phyloP scores from a whole-genome alignment of 768 basidiomycete genomes.

The Sistotremastrum niveocremeum region DNA sequence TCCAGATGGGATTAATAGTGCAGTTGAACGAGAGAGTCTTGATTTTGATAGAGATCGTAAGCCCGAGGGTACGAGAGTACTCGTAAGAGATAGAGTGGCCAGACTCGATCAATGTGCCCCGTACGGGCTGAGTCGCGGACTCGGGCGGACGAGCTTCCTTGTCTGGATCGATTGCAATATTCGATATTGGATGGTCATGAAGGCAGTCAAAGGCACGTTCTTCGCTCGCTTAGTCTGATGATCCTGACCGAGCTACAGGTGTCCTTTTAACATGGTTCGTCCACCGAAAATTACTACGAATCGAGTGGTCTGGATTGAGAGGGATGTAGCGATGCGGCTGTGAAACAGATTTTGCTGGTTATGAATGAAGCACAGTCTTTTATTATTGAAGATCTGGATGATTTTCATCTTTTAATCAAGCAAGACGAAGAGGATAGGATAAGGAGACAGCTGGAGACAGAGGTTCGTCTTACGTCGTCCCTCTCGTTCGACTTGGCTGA shows the following conservation, averaged over 20 bases:
- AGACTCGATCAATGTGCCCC: no score
- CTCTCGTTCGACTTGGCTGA: background rate
- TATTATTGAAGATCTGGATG: conserved; percentile 80
- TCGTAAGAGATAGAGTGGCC: no score
- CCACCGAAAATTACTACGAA: background rate
- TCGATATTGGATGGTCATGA: conserved; percentile 24
- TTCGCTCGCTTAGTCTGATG: conserved; percentile 2
- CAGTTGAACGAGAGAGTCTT: no score
- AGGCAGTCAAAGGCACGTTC: conserved; percentile 46
- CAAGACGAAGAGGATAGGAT: conserved; percentile 71
- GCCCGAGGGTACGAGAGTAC: no score
- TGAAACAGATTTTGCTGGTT: conserved; percentile 73
- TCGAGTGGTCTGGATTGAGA: background rate
- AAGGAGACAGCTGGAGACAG: conserved; percentile 54
- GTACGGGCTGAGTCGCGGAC: no score
- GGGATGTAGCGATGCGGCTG: conserved; percentile 59
- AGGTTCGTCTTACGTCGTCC: conserved; percentile 32
- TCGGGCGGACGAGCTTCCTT: no score
- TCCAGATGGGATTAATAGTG: no score
- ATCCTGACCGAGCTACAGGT: conserved; percentile 23
- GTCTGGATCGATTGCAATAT: no score
- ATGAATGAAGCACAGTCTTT: conserved; percentile 74
- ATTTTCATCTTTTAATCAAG: conserved; percentile 71
- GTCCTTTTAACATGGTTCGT: conserved; percentile 55
- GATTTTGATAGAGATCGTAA: no score